Conservation (phyloP, 306 rosid genomes). For the Rosa lucieae region DNA sequence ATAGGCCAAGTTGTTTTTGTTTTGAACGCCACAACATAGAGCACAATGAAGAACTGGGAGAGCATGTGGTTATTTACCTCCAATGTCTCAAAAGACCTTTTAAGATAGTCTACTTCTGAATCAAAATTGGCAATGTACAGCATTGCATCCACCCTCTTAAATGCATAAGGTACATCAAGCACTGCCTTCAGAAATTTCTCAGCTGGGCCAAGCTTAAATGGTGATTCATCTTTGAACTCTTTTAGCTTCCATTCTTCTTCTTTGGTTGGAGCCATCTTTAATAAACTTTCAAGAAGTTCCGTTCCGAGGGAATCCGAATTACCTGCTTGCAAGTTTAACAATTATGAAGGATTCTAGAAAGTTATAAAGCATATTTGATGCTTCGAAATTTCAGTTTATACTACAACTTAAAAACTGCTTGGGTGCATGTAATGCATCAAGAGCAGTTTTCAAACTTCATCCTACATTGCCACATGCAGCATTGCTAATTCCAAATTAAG, state of each 20-base stretch:
- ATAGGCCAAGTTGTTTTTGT: neutral
- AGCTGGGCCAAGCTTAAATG: slow-evolving; percentile 84
- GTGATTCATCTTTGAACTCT: slow-evolving; percentile 74
- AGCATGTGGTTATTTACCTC: slow-evolving; percentile 47
- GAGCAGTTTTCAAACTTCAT: neutral
- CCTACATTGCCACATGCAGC: neutral
- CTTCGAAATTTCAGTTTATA: neutral
- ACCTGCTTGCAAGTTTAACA: slow-evolving; percentile 43
- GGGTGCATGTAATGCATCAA: neutral
- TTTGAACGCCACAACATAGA: neutral
- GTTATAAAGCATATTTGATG: neutral
- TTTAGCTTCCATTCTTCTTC: slow-evolving; percentile 74
- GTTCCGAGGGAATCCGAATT: slow-evolving; percentile 75
- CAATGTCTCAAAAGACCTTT: slow-evolving; percentile 64
- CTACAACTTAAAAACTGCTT: neutral
- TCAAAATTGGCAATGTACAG: slow-evolving; percentile 89
- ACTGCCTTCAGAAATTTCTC: slow-evolving; percentile 88
- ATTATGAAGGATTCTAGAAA: neutral
- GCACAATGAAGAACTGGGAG: neutral
- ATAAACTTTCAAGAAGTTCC: slow-evolving; percentile 79
- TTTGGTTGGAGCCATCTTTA: slow-evolving; percentile 90
- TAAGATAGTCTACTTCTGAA: slow-evolving; percentile 82
- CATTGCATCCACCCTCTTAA: slow-evolving; percentile 89
- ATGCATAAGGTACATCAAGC: slow-evolving; percentile 87
- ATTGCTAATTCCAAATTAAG: neutral